These are phyloP conservation scores for Nicotiana sylvestris DNA, from an alignment of 257 asterid genomes.

Conservation along the genomic window DNA sequence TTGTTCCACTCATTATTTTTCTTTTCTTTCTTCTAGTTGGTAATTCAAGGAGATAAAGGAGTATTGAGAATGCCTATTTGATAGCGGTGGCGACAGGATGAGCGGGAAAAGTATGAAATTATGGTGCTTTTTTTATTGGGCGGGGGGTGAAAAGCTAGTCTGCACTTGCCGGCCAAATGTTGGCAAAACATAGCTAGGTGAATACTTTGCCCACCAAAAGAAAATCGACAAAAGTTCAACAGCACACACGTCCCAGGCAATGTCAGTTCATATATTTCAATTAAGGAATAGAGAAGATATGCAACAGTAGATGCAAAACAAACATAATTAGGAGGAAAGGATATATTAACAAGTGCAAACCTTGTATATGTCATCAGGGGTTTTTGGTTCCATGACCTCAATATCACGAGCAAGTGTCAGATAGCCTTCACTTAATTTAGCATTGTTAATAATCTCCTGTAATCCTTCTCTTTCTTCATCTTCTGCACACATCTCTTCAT, in stretches of 20 bases:
- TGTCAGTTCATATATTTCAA: neutral
- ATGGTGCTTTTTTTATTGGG: neutral
- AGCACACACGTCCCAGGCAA: neutral
- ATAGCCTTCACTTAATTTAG: conserved; percentile 84
- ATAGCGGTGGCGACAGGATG: neutral
- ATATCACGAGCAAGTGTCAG: conserved; percentile 98
- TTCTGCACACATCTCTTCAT: conserved; percentile 46
- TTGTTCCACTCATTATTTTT: neutral
- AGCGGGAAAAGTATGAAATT: neutral
- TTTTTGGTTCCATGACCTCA: conserved; percentile 97
- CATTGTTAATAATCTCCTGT: conserved; percentile 70
- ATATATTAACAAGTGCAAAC: conserved; percentile 21
- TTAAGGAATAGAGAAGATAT: neutral
- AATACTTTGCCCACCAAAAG: neutral
- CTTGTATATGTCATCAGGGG: conserved; percentile 97
- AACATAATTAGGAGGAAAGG: neutral
- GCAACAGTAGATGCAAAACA: neutral
- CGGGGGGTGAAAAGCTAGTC: neutral
- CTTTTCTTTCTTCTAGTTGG: neutral
- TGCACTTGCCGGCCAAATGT: neutral
- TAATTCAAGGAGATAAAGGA: neutral
- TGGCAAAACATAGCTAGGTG: neutral
- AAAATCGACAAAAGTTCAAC: neutral
- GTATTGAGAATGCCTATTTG: neutral
- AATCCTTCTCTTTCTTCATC: conserved; percentile 75